Evolutionary conservation across 2,329 filamentous ascomycete genomes (phyloP).

Genomic region (Sclerotiophoma versabilis): DNA sequence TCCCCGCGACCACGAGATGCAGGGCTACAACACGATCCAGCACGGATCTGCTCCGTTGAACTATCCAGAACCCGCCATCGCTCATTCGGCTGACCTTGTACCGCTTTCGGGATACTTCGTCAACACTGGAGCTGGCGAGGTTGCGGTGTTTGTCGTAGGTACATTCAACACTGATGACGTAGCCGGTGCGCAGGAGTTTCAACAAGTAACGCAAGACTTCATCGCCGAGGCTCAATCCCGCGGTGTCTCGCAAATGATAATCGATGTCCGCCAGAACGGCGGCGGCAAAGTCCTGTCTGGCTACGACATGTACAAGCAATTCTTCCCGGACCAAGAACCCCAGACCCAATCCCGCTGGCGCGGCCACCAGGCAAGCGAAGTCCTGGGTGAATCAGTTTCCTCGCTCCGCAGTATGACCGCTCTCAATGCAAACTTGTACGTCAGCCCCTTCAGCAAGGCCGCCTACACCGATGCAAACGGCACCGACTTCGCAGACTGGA

Average conservation of each 20-base stretch:
- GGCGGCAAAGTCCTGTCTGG: slow-evolving; percentile 59
- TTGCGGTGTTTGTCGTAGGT: slow-evolving; percentile 55
- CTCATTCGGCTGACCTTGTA: slow-evolving; percentile 39
- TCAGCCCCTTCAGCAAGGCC: slow-evolving; percentile 47
- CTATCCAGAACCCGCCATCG: slow-evolving; percentile 50
- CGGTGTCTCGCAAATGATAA: slow-evolving; percentile 65
- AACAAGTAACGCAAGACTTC: slow-evolving; percentile 52
- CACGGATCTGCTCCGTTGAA: slow-evolving; percentile 31
- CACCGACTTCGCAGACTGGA: slow-evolving; percentile 44
- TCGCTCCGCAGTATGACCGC: slow-evolving; percentile 20
- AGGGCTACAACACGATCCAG: slow-evolving; percentile 26
- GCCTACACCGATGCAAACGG: slow-evolving; percentile 35
- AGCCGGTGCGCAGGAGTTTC: slow-evolving; percentile 42
- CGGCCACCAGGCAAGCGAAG: slow-evolving; percentile 46
- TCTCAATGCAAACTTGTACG: slow-evolving; percentile 34
- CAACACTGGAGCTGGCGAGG: slow-evolving; percentile 49
- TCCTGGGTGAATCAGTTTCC: slow-evolving; percentile 36
- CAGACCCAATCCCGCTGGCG: slow-evolving; percentile 58
- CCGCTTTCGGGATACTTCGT: slow-evolving; percentile 57
- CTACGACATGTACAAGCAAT: slow-evolving; percentile 59
- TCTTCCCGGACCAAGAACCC: slow-evolving; percentile 58
- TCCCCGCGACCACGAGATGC: slow-evolving; percentile 38
- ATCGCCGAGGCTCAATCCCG: slow-evolving; percentile 56
- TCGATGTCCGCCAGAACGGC: slow-evolving; percentile 68
- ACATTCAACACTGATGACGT: slow-evolving; percentile 48